Base-by-base conservation (phyloP, 768 basidiomycete species). In the Dacryopinax spathularia region DNA sequence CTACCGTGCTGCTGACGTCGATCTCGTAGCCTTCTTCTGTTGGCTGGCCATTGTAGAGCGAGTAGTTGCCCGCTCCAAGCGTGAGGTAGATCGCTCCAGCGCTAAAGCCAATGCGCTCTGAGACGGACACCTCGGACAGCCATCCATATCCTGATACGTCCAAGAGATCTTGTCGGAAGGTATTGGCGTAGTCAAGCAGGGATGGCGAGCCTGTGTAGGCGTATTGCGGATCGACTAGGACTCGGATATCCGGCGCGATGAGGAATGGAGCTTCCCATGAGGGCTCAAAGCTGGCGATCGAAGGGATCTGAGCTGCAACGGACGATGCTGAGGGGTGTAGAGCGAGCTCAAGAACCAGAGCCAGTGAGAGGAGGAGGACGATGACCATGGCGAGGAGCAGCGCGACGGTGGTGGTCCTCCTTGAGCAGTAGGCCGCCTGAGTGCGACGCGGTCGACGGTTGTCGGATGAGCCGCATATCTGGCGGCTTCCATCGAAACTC, bases 1-100 rank as follows among this genome's bases (percentile, higher is more conserved):
- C 73, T 1, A 72, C 65, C 15, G 70, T 62, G 20, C 64, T 63
- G 2, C 73, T 69, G 36, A 79, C 68, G 7, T 65, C 37, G 41
- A 78, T 73, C 41, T 76, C 72, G 61, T 79, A 79, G 1, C 74
- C 78, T 64, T 79, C 78, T 1, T 66, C 72, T 0, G 78, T 77
- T 1, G 73, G 33, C 18, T 63, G 27, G 6, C 77, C 78, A 36
- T 75, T 78, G 69, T 74, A 77, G 27, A 76, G 71, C 0, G 67
- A 71, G 63, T 74, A 73, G 33, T 73, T 68, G 33, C 60, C 34
- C 1, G 70, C 34, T 31, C 61, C 65, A 10, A 78, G 68, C 1
- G 73, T 74, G 36, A 79, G 69, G 61, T 74, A 67, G 31, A 78
- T 73, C 13, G 63, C 63, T 9, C 10, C 25, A 31, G n/a, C n/a